phyloP scores from a whole-genome alignment of 164 flowering plant genomes.

The Aristolochia californica region DNA sequence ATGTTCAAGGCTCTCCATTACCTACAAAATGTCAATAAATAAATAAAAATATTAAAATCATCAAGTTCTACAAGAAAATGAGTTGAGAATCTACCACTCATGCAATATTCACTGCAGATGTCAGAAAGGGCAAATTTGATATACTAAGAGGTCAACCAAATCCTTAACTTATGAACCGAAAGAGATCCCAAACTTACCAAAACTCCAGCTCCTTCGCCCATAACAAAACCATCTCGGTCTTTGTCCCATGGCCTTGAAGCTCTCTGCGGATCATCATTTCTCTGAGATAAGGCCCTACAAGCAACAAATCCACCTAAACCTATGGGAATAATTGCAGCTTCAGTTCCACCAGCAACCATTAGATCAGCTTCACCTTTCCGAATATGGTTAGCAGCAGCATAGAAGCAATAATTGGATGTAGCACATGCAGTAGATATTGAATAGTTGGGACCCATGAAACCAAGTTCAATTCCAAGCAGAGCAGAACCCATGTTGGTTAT shows the following conservation, averaged over 20 bases:
- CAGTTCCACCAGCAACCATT: slow-evolving; percentile 96
- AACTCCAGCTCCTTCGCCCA: slow-evolving; percentile 95
- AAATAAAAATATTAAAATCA: not conserved
- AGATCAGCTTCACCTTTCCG: slow-evolving; percentile 93
- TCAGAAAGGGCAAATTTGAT: not conserved
- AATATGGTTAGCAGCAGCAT: slow-evolving; percentile 96
- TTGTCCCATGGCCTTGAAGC: slow-evolving; percentile 99
- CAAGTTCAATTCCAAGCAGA: slow-evolving; percentile 85
- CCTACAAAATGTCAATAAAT: slow-evolving; percentile 27
- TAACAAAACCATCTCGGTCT: slow-evolving; percentile 90
- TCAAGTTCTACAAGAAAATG: not conserved
- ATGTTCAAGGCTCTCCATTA: slow-evolving; percentile 97
- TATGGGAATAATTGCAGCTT: slow-evolving; percentile 86
- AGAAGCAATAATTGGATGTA: slow-evolving; percentile 87
- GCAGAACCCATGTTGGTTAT: slow-evolving; percentile 97
- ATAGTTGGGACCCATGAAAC: slow-evolving; percentile 95
- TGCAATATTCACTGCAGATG: not conserved
- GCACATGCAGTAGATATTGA: slow-evolving; percentile 97
- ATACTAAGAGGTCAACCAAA: not conserved
- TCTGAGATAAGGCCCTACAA: slow-evolving; percentile 94
- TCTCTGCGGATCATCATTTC: slow-evolving; percentile 94
- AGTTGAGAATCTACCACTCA: not conserved
- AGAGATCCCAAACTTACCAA: slow-evolving; percentile 40
- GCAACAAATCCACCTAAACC: slow-evolving; percentile 95
- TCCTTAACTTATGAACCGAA: not conserved